These are phyloP conservation scores for Porpolomopsis calyptriformis DNA, from an alignment of 768 basidiomycete genomes.

Conservation along the genomic window DNA sequence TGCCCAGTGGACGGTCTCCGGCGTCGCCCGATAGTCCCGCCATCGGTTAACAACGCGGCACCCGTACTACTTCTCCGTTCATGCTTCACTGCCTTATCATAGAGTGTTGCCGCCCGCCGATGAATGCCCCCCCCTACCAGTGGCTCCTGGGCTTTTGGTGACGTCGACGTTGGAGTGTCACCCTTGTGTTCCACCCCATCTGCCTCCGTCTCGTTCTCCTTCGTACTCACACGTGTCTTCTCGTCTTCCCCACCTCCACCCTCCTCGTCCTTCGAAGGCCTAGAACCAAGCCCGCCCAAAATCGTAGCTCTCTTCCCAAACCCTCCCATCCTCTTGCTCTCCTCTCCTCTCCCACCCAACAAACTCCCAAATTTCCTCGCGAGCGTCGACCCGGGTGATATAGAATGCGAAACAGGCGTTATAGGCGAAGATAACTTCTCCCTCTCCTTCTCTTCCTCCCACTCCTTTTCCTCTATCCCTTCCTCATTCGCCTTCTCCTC, in stretches of 20 bases:
- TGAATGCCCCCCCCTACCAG: slow-evolving; percentile 49
- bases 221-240: slow-evolving; percentile 8
- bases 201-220: slow-evolving; percentile 8
- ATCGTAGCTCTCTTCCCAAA: slow-evolving; percentile 42
- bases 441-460: slow-evolving; percentile 19
- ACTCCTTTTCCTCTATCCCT: slow-evolving; percentile 16
- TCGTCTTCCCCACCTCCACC: slow-evolving; percentile 16
- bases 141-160: slow-evolving; percentile 30
- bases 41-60: slow-evolving; percentile 39
- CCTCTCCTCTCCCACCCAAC: slow-evolving; percentile 40
- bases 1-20: slow-evolving; percentile 65
- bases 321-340: slow-evolving; percentile 27
- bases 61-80: slow-evolving; percentile 72
- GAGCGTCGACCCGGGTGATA: slow-evolving; percentile 59
- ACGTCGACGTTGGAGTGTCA: slow-evolving; percentile 16
- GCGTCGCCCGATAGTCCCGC: slow-evolving; percentile 55
- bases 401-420: slow-evolving; percentile 20
- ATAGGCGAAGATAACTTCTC: slow-evolving; percentile 7
- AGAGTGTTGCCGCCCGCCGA: slow-evolving; percentile 65
- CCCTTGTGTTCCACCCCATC: slow-evolving; percentile 3
- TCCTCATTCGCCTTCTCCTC: slow-evolving; percentile 28
- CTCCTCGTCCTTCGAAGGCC: slow-evolving; percentile 27
- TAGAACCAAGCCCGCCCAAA: slow-evolving; percentile 32
- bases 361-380: slow-evolving; percentile 70
- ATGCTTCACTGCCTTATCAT: slow-evolving; percentile 58